Percentiles rank a stretch among this genome's conserved stretches.
These are phyloP conservation scores for Ogataea siamensis DNA, from an alignment of 805 yeast genomes.

Conservation along the genomic window DNA sequence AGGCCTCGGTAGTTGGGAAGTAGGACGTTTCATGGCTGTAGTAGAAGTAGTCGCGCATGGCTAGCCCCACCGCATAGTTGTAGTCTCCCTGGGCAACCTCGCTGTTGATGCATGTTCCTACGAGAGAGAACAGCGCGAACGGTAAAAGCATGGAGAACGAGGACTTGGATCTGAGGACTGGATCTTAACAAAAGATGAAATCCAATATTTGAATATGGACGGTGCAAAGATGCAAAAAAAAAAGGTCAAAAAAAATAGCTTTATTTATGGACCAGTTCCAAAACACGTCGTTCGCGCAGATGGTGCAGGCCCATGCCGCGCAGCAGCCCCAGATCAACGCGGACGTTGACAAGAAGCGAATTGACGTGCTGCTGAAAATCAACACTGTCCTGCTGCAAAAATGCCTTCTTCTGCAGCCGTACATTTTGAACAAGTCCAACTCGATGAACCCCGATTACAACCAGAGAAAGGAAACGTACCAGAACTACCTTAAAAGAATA, in stretches of 20 bases:
- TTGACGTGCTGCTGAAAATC: constrained; percentile 35
- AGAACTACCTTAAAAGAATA: constrained; percentile 36
- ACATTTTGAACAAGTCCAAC: constrained; percentile 25
- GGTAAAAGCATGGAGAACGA: constrained; percentile 1
- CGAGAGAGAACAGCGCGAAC: neutral
- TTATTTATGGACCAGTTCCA: constrained; percentile 10
- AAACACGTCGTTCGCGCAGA: constrained; percentile 7
- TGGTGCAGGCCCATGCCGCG: constrained; percentile 29
- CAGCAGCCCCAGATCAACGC: constrained; percentile 30
- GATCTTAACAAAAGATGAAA: neutral
- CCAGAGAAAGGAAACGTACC: constrained; percentile 32
- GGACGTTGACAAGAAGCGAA: constrained; percentile 35
- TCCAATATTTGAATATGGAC: neutral
- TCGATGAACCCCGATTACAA: constrained; percentile 22
- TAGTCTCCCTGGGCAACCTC: constrained; percentile 7
- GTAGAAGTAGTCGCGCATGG: constrained; percentile 10
- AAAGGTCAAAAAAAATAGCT: neutral
- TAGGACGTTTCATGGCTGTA: constrained; percentile 8
- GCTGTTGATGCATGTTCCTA: constrained; percentile 1
- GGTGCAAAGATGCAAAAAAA: constrained; percentile 4
- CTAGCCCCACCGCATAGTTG: constrained; percentile 10
- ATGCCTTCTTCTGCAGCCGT: constrained; percentile 32
- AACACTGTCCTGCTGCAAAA: constrained; percentile 35
- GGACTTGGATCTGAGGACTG: neutral
- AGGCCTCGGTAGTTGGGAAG: constrained; percentile 6